Base-by-base conservation (phyloP, 352 stramenopile species). In the Phytopythium litorale region DNA sequence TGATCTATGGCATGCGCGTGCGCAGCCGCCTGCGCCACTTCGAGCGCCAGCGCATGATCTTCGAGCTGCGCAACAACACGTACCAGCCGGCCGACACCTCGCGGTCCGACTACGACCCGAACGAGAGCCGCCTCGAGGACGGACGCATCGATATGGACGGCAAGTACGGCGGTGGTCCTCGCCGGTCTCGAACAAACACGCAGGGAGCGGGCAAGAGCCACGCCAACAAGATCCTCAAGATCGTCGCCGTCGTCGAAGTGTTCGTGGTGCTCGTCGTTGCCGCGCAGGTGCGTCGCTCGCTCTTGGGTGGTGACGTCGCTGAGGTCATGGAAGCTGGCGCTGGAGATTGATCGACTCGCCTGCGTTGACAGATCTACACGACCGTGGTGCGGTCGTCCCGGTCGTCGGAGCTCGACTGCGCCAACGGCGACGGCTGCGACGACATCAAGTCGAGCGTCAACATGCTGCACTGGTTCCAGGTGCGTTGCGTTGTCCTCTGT, bases 381-480 rank as follows among this genome's bases (percentile, higher is more conserved):
- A 77, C 66, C 3, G 57, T 83, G 18, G 64, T 42, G 5, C 65
- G 71, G 28, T 68, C 70, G 28, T 61, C 64, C 16, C 63, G 62
- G 30, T 62, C 73, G 51, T 37, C 67, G 4, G 81, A 87, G 55
- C 71, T 91, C 30, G 68, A 75, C 5, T 91, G 81, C 33, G 79
- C 81, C 13, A 89, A 89, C 38, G 81, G 79, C 9, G 56, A 81
- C 19, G 49, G 66, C 19, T 91, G 81, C 49, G 71, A 78, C 11
- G 64, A 64, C 32, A 52, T 91, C 43, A 63, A 70, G n/a, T 56
- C 65, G 25, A 38, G 55, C 40, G 51, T 85, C 28, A 78, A 64
- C 37, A 66, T 71, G 16, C 56, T 85, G 18, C 76, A 85, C 54
- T 43, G 70, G 6, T 56, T 79, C 46, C 74, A 83, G 60, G 63